Conservation (phyloP, 2,329 filamentous ascomycete genomes). For the Leptographium wingfieldii region DNA sequence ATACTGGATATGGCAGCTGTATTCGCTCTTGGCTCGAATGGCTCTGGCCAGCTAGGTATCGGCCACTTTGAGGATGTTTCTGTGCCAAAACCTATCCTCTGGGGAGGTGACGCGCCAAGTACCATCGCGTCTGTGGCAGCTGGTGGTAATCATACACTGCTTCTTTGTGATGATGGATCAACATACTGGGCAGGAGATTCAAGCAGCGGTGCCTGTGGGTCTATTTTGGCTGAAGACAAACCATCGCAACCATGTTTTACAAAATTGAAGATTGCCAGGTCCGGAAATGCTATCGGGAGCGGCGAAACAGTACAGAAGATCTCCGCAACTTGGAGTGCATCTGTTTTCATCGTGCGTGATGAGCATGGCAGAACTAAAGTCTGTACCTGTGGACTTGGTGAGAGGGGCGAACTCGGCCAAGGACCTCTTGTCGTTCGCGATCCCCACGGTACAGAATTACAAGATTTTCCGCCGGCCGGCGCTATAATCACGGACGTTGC, state of each 20-base stretch:
- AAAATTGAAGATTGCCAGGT: slow-evolving; percentile 26
- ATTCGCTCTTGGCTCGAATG: slow-evolving; percentile 64
- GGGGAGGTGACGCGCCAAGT: slow-evolving; percentile 28
- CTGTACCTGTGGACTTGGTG: slow-evolving; percentile 52
- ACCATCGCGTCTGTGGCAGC: slow-evolving; percentile 32
- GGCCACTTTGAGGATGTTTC: slow-evolving; percentile 60
- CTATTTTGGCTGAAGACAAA: slow-evolving; percentile 16
- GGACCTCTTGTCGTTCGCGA: slow-evolving; percentile 39
- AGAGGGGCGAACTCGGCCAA: slow-evolving; percentile 61
- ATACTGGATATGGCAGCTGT: slow-evolving; percentile 32
- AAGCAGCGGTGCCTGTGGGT: slow-evolving; percentile 41
- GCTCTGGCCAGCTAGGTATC: slow-evolving; percentile 61
- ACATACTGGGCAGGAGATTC: slow-evolving; percentile 56
- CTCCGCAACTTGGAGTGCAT: slow-evolving; percentile 70
- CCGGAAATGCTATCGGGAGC: slow-evolving; percentile 19
- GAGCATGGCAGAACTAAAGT: slow-evolving; percentile 32
- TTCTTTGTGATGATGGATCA: slow-evolving; percentile 46
- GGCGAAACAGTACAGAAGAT: slow-evolving; percentile 27
- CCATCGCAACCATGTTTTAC: slow-evolving; percentile 14
- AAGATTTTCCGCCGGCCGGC: slow-evolving; percentile 49
- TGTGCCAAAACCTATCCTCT: slow-evolving; percentile 48
- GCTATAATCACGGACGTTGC: slow-evolving; percentile 51
- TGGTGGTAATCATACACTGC: slow-evolving; percentile 79
- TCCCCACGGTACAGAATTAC: slow-evolving; percentile 34
- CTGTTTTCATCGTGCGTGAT: slow-evolving; percentile 44